Conservation (phyloP, 148 eudicot species). For the Rhododendron griersonianum region DNA sequence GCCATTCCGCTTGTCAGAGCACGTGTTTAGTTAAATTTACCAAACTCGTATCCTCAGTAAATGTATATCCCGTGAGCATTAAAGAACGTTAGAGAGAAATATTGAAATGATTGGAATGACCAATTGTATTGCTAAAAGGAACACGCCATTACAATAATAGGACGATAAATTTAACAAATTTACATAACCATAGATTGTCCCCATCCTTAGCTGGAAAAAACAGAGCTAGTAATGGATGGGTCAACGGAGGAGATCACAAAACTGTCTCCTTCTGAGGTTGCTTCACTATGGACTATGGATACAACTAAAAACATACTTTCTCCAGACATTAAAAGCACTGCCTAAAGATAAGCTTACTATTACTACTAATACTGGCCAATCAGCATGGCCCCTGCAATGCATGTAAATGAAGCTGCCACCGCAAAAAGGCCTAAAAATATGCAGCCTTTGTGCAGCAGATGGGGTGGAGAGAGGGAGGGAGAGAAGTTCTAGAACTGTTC, state of each 20-base stretch:
- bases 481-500: background rate
- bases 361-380: constrained; percentile 1
- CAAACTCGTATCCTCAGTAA: background rate
- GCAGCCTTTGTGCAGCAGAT: constrained; percentile 41
- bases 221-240: constrained; percentile 35
- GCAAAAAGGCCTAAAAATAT: constrained; percentile 43
- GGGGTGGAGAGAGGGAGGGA: background rate
- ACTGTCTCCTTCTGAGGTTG: constrained; percentile 28
- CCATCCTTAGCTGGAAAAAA: constrained; percentile 31
- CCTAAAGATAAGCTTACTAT: constrained; percentile 9
- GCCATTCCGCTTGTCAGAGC: background rate
- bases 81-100: background rate
- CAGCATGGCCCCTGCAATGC: background rate
- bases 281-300: background rate
- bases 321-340: background rate
- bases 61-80: background rate
- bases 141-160: background rate
- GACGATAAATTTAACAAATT: background rate
- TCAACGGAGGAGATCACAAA: constrained; percentile 27
- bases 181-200: constrained; percentile 3
- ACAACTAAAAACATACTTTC: background rate
- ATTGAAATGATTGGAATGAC: background rate
- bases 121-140: background rate
- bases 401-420: background rate
- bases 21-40: background rate